Base-by-base conservation (phyloP, 371 early-diverging fungal genomes). In the Smittium mucronatum region DNA sequence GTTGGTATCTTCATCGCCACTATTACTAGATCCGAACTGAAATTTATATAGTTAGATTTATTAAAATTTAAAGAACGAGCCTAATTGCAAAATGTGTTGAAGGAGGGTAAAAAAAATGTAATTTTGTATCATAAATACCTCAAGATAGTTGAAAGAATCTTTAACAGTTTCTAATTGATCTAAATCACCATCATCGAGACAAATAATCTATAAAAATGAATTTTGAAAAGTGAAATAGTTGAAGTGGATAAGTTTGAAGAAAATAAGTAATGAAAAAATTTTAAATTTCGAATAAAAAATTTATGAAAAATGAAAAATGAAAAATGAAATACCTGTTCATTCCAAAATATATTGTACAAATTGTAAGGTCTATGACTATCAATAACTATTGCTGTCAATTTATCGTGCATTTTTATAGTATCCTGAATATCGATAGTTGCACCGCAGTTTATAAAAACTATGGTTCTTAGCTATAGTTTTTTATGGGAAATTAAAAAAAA, bases 401-500 rank as follows among this genome's bases (percentile, higher is more conserved):
- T 74, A n/a, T 83, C 83, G 2, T 79, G 73, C 33, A 86, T 67
- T 5, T 74, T 72, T 57, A 92, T 81, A 11, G 85, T 75, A 30
- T 92, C 88, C 26, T 78, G 79, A 5, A 94, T 74, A 69, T 92
- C 90, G 36, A 90, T 80, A 32, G 84, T 71, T 1, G 87, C 94
- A 5, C 94, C 95, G 75, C 93, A 93, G 78, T 95, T 94, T 69
- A 96, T 81, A 78, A 93, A 81, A 34, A 95, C 77, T 33, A 94
- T 81, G 0, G 89, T 83, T 15, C 86, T 84, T 32, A 93, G 75
- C 87, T 91, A 73, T 59, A 26, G 34, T 59, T 32, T 69, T 34
- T 33, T 15, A n/a, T 0, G 35, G 32, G 58, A 65, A 36, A 33
- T 34, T 71, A 57, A 57, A 70, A 16, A 34, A 15, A 15, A 34